A percentile compares a stretch with the other conserved stretches of the same genome.
Conservation (phyloP, 2,329 filamentous ascomycete species). For the Pseudofabraea citricarpa region DNA sequence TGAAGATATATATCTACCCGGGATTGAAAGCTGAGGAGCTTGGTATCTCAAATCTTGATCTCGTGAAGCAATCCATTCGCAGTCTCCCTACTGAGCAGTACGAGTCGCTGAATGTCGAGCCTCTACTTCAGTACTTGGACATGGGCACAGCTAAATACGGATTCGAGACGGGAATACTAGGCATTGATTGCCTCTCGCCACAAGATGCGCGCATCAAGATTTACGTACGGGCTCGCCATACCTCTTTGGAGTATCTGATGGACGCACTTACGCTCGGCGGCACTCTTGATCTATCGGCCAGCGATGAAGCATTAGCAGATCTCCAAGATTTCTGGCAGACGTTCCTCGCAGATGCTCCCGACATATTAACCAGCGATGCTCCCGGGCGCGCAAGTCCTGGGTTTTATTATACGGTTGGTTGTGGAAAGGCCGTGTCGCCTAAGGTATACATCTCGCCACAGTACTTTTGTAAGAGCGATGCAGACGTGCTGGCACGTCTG, state of each 20-base stretch:
- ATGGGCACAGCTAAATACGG: constrained; percentile 16
- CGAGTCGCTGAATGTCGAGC: constrained; percentile 16
- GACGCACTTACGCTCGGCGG: constrained; percentile 22
- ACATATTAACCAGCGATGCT: constrained; percentile 13
- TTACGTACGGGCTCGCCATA: constrained; percentile 18
- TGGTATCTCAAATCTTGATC: constrained; percentile 17
- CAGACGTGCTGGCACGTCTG: constrained; percentile 17
- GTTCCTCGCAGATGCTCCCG: constrained; percentile 17
- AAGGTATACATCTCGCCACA: constrained; percentile 21
- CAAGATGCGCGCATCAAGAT: constrained; percentile 19
- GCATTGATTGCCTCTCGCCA: constrained; percentile 18
- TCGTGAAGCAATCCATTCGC: constrained; percentile 17
- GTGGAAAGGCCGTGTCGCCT: constrained; percentile 15
- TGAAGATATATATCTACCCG: constrained; percentile 21
- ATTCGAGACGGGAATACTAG: constrained; percentile 21
- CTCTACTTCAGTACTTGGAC: constrained; percentile 18
- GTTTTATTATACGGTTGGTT: constrained; percentile 20
- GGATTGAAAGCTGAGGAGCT: constrained; percentile 19
- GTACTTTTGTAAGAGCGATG: constrained; percentile 19
- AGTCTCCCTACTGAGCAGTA: constrained; percentile 14
- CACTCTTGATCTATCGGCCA: constrained; percentile 7
- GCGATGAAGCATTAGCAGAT: constrained; percentile 14
- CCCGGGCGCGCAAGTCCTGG: constrained; percentile 18
- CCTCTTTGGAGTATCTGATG: constrained; percentile 19
- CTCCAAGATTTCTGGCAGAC: constrained; percentile 20